Conservation (phyloP, 179 eudicot genomes). For the Pouteria campechiana region DNA sequence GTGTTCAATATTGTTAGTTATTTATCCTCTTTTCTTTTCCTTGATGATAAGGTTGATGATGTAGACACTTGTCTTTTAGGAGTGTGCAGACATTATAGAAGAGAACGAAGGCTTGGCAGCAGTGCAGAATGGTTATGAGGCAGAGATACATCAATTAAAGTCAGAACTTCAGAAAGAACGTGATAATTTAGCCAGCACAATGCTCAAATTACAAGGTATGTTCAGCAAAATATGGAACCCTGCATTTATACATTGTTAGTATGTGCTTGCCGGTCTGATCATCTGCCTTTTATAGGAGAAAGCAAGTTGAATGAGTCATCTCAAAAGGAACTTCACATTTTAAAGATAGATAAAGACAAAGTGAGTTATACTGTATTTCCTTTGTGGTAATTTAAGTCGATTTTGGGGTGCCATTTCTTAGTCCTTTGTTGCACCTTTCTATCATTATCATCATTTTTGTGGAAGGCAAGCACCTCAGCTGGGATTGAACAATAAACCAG, state of each 20-base stretch:
- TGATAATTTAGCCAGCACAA: slow-evolving; percentile 32
- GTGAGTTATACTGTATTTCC: slow-evolving; percentile 29
- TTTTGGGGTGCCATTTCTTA: too few species aligned
- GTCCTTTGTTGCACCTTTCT: neutral
- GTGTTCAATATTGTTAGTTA: neutral
- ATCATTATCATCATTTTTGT: too few species aligned
- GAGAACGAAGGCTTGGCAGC: slow-evolving; percentile 62
- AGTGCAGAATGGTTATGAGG: slow-evolving; percentile 45
- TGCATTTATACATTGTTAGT: neutral
- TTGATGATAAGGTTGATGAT: slow-evolving; percentile 27
- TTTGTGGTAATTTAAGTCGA: neutral
- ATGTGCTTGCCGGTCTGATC: slow-evolving; percentile 15
- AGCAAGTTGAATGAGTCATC: slow-evolving; percentile 42
- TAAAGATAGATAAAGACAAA: slow-evolving; percentile 45
- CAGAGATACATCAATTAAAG: slow-evolving; percentile 41
- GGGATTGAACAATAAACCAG: too few species aligned
- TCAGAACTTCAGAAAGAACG: slow-evolving; percentile 57
- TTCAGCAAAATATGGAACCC: neutral
- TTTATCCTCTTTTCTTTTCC: slow-evolving; percentile 4
- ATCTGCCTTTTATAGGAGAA: slow-evolving; percentile 42
- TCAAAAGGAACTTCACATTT: slow-evolving; percentile 45
- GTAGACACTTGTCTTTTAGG: slow-evolving; percentile 59
- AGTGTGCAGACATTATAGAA: slow-evolving; percentile 69
- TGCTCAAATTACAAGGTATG: slow-evolving; percentile 59
- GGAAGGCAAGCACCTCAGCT: too few species aligned